A percentile compares a stretch with the other conserved stretches of the same genome.
These are phyloP conservation scores for Adansonia madagascariensis DNA, from an alignment of 441 rosid genomes.

Conservation along the genomic window DNA sequence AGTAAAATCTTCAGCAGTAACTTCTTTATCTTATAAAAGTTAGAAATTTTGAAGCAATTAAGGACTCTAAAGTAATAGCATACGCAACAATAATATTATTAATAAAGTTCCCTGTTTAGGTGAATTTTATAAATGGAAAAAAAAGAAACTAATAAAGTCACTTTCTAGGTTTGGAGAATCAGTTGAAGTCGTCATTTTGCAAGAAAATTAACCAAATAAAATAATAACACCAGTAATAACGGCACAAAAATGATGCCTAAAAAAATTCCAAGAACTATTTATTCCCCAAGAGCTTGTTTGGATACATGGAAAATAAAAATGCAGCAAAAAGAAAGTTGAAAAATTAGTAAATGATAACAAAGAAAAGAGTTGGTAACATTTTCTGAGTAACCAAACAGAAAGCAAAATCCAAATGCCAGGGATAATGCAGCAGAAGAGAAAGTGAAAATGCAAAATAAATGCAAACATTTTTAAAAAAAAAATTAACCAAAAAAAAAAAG, in stretches of 20 bases:
- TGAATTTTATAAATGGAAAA: neutral
- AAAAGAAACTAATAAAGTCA: no score
- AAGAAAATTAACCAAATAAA: neutral
- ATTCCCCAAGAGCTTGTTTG: neutral
- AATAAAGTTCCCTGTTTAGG: neutral
- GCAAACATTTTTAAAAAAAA: neutral
- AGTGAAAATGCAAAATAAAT: neutral
- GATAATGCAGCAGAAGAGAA: neutral
- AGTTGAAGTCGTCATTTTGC: neutral
- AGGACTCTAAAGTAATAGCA: neutral
- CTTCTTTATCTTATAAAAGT: neutral
- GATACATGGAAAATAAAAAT: conserved; percentile 18
- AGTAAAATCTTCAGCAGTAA: conserved; percentile 13
- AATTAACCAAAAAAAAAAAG: neutral
- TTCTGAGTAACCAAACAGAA: conserved; percentile 28
- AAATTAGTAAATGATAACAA: conserved; percentile 2
- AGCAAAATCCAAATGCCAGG: neutral
- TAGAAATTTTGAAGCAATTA: conserved; percentile 11
- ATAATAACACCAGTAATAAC: neutral
- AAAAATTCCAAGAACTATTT: neutral
- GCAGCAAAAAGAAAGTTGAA: neutral
- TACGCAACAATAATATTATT: neutral
- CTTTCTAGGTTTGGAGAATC: neutral
- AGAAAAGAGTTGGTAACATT: neutral
- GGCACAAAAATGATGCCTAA: neutral